Evolutionary conservation across 371 early-diverging fungal species (phyloP).

Genomic region (Rhizomucor pusillus): DNA sequence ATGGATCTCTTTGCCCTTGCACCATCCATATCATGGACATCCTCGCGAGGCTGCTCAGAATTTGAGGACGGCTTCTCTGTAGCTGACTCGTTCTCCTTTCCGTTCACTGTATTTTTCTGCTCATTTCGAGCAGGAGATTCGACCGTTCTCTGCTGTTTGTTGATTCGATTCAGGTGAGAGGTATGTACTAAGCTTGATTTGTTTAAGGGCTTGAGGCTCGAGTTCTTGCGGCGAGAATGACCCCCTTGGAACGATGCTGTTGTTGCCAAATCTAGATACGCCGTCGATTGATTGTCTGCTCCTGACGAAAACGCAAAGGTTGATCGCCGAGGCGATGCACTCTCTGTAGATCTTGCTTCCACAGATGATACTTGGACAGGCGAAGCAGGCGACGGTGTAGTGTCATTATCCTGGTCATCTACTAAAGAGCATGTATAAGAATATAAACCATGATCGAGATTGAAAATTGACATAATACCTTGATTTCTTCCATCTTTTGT

Average conservation of each 20-base stretch:
- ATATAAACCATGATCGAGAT: too few relatives aligned
- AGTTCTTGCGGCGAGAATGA: conserved; percentile 16
- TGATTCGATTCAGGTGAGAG: conserved; percentile 3
- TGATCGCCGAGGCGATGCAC: conserved; percentile 2
- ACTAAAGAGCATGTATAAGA: too few relatives aligned
- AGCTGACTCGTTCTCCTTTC: background rate
- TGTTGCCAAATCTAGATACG: conserved; percentile 39
- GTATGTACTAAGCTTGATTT: conserved; percentile 7
- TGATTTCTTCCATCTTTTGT: background rate
- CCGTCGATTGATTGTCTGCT: conserved; percentile 19
- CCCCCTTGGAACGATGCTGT: conserved; percentile 19
- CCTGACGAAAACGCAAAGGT: background rate
- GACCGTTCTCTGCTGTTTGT: background rate
- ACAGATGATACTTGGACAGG: too few relatives aligned
- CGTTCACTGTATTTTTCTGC: conserved; percentile 5
- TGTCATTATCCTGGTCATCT: too few relatives aligned
- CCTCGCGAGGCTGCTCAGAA: background rate
- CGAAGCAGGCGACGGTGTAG: too few relatives aligned
- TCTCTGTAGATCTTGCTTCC: background rate
- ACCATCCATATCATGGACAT: conserved; percentile 13
- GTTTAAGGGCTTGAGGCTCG: conserved; percentile 1
- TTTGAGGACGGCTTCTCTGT: background rate
- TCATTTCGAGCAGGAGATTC: conserved; percentile 2
- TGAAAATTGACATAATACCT: too few relatives aligned
- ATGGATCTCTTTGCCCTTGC: conserved; percentile 33